Evolutionary conservation across 345 rosid species (phyloP).

Genomic region (Noccaea bulbosa): DNA sequence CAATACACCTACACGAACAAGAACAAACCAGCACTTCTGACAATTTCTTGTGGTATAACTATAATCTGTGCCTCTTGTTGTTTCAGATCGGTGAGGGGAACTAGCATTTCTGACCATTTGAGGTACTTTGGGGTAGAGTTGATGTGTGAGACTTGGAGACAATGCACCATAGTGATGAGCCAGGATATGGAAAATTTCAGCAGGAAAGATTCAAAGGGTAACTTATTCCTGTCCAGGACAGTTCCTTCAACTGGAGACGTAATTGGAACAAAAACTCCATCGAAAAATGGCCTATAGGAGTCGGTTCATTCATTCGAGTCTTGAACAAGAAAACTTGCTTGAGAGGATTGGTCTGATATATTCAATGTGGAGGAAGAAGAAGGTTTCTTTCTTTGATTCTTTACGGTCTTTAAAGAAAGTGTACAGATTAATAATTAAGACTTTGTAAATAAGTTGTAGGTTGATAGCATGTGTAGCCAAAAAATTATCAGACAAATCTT

Average conservation of each 20-base stretch:
- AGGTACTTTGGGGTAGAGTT: conserved; percentile 69
- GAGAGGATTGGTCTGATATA: conserved; percentile 2
- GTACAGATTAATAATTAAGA: neutral
- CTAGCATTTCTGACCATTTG: conserved; percentile 76
- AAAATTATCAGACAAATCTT: neutral
- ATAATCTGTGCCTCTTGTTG: neutral
- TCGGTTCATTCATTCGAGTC: neutral
- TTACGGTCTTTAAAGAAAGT: neutral
- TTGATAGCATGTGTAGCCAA: neutral
- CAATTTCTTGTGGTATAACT: too few species aligned
- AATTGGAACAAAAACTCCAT: conserved; percentile 42
- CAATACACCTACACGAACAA: neutral
- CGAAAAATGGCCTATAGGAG: conserved; percentile 8
- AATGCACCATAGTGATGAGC: conserved; percentile 74
- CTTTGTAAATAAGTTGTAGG: conserved; percentile 20
- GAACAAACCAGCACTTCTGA: neutral
- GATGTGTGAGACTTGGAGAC: conserved; percentile 59
- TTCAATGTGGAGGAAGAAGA: conserved; percentile 21
- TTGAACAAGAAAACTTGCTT: conserved; percentile 14
- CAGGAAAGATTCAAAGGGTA: conserved; percentile 67
- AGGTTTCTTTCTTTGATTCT: conserved; percentile 2
- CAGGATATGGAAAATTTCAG: conserved; percentile 45
- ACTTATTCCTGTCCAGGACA: conserved; percentile 55
- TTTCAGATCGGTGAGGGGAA: conserved; percentile 76
- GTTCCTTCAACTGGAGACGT: conserved; percentile 33